phyloP scores from a whole-genome alignment of 331 rosid species.

The Stylosanthes scabra region DNA sequence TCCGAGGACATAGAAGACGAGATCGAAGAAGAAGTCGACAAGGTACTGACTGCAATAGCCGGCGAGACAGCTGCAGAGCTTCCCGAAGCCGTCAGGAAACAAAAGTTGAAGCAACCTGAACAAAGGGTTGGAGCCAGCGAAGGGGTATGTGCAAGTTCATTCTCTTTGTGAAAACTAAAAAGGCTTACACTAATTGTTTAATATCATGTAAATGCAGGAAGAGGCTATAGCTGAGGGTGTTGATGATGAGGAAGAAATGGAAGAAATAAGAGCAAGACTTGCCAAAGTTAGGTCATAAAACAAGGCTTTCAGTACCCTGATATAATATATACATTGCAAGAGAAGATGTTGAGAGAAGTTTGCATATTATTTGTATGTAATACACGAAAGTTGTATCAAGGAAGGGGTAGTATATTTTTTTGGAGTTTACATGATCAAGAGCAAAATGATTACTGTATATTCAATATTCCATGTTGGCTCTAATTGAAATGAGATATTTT shows the following conservation, averaged over 20 bases:
- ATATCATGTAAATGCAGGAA: constrained; percentile 50
- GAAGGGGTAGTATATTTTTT: neutral
- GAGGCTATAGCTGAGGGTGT: constrained; percentile 73
- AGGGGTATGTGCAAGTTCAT: constrained; percentile 45
- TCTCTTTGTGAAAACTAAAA: neutral
- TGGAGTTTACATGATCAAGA: neutral
- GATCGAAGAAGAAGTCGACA: constrained; percentile 89
- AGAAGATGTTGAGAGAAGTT: constrained; percentile 24
- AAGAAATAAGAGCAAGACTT: constrained; percentile 81
- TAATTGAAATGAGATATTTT: neutral
- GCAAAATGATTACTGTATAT: neutral
- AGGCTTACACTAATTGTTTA: constrained; percentile 27
- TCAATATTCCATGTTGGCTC: neutral
- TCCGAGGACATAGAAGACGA: constrained; percentile 88
- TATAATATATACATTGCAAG: constrained; percentile 21
- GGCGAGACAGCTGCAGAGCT: constrained; percentile 83
- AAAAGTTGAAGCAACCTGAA: constrained; percentile 61
- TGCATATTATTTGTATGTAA: constrained; percentile 40
- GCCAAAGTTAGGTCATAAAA: constrained; percentile 78
- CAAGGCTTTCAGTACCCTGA: constrained; percentile 12
- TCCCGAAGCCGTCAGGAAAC: constrained; percentile 78
- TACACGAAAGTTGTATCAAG: constrained; percentile 20
- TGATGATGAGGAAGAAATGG: constrained; percentile 80
- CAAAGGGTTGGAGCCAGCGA: constrained; percentile 55
- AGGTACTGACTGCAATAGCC: constrained; percentile 72